These are phyloP conservation scores for Pilatotrama ljubarskyi DNA, from an alignment of 768 basidiomycete genomes.

Conservation along the genomic window DNA sequence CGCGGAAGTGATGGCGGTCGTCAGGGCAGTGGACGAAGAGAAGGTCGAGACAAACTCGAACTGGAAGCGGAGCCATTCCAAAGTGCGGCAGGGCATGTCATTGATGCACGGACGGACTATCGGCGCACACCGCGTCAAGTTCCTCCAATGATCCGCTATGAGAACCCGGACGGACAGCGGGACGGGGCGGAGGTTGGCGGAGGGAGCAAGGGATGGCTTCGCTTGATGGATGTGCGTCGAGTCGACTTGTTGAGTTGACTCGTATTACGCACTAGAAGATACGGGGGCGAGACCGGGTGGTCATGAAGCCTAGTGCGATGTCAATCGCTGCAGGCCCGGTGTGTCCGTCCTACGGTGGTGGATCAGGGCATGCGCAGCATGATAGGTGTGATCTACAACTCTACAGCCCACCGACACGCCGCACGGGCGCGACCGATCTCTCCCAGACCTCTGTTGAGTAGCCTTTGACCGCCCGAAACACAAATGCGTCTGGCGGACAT, in stretches of 20 bases:
- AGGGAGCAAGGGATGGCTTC: too few relatives aligned
- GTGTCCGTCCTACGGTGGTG: not conserved
- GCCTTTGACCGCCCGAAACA: not conserved
- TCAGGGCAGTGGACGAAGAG: not conserved
- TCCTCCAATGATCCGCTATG: not conserved
- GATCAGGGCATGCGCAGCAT: not conserved
- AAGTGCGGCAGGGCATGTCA: not conserved
- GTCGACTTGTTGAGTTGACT: not conserved
- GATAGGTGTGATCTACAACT: not conserved
- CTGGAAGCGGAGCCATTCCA: not conserved
- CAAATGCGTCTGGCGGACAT: too few relatives aligned
- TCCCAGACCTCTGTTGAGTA: not conserved
- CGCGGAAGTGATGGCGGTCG: not conserved
- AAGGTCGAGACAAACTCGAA: not conserved
- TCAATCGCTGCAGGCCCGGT: not conserved
- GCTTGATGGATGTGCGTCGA: not conserved
- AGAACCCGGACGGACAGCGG: not conserved
- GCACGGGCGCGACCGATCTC: not conserved
- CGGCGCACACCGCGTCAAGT: not conserved
- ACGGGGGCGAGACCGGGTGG: not conserved
- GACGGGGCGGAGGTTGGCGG: too few relatives aligned
- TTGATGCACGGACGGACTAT: conserved; percentile 2
- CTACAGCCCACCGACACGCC: not conserved
- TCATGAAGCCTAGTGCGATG: not conserved
- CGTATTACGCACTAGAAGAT: not conserved